Percentiles rank a stretch among this genome's conserved stretches.
Evolutionary conservation across 768 basidiomycete species (phyloP).

Genomic region (Cantharellus anzutake): DNA sequence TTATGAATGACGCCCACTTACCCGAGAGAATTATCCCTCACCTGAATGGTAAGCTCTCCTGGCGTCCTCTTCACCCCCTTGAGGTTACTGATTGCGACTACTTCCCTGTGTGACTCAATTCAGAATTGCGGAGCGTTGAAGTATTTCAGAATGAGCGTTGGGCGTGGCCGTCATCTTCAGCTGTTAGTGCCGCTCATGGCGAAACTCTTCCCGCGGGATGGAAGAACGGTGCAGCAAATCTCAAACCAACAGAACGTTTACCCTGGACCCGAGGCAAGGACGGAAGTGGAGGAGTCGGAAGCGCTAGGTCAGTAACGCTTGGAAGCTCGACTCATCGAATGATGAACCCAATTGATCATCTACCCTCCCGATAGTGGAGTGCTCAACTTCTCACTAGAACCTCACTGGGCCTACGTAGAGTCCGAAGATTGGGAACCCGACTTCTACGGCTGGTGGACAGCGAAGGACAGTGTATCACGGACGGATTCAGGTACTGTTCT

Average conservation of each 20-base stretch:
- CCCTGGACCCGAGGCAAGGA: constrained; percentile 58
- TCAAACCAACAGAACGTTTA: constrained; percentile 28
- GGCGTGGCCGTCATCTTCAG: constrained; percentile 10
- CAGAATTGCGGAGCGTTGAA: constrained; percentile 39
- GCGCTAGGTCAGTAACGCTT: constrained; percentile 38
- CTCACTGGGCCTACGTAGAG: constrained; percentile 55
- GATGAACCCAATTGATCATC: no score
- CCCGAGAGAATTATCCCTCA: constrained; percentile 21
- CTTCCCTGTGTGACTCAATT: neutral
- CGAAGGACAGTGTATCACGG: constrained; percentile 11
- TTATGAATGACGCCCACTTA: constrained; percentile 47
- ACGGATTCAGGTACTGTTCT: constrained; percentile 19
- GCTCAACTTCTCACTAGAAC: constrained; percentile 23
- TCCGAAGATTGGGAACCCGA: constrained; percentile 67
- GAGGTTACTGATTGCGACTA: neutral
- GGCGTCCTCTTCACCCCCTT: neutral
- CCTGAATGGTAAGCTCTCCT: neutral
- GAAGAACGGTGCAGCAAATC: constrained; percentile 17
- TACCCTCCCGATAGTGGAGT: no score
- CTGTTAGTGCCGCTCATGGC: neutral
- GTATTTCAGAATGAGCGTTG: constrained; percentile 70
- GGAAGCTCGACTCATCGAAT: no score
- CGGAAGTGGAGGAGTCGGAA: constrained; percentile 45
- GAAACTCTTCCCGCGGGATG: constrained; percentile 15
- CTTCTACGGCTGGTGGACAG: constrained; percentile 35